Base-by-base conservation (phyloP, 148 eudicot species). In the Vaccinium myrtillus region DNA sequence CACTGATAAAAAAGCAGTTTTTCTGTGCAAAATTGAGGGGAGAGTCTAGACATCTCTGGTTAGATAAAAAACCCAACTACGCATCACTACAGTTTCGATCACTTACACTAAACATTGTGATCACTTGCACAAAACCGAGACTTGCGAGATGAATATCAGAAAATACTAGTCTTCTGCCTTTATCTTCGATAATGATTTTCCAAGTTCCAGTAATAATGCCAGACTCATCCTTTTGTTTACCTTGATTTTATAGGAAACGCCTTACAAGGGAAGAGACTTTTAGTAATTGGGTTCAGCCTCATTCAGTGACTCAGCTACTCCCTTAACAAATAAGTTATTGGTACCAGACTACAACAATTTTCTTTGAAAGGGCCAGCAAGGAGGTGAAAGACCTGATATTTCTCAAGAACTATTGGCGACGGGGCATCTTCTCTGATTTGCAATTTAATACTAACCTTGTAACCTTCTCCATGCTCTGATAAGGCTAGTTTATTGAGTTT, bases 181-280 rank as follows among this genome's bases (percentile, higher is more conserved):
- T 27, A 69, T 69, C 46, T 67, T 67, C 4, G 73, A 15, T 25
- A 30, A 25, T 69, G 25, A 13, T 30, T 69, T 69, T 69, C 43
- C 74, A 69, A 69, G 13, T 27, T 69, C 7, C 36, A 27, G 15
- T 11, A 25, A 23, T 12, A 69, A 13, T 5, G 39, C 36, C 5
- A 30, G 27, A 4, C 74, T 70, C 23, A 58, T 21, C 18, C 53
- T 21, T 48, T 54, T 78, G 59, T 30, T 8, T n/a, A 70, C 39
- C 69, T 27, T 81, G 77, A 75, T 15, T 50, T 80, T 69, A 49
- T 88, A 94, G 98, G 98, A 94, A 84, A 93, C 93, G 94, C 92
- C 83, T 51, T 93, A 88, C 87, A 91, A 88, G 84, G 95, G 95
- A 65, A 91, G 96, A 58, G 94, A 93, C 11, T 95, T 16, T 89